Evolutionary conservation across 345 rosid genomes (phyloP).

Genomic region (Populus euphratica): DNA sequence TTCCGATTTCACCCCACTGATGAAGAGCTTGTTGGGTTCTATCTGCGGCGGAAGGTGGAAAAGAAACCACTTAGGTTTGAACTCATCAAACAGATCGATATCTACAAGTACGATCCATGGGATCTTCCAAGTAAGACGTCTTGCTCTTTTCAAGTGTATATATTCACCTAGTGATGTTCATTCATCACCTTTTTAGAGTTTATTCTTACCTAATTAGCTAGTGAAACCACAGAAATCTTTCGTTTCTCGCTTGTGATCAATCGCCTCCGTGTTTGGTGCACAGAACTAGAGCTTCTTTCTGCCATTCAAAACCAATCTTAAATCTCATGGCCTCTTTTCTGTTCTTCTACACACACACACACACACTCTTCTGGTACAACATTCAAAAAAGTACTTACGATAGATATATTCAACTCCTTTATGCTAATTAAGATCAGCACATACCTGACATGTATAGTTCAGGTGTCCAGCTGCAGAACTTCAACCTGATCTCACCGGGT

Average conservation of each 20-base stretch:
- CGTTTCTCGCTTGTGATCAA: neutral
- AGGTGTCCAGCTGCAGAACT: neutral
- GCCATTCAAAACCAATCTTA: neutral
- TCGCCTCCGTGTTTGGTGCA: neutral
- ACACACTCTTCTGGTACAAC: too few relatives aligned
- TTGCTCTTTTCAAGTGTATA: neutral
- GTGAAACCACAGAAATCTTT: neutral
- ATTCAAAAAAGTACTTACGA: too few relatives aligned
- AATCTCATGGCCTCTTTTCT: too few relatives aligned
- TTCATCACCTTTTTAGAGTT: neutral
- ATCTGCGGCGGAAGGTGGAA: neutral
- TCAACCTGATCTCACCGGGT: neutral
- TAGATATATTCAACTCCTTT: too few relatives aligned
- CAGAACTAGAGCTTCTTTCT: neutral
- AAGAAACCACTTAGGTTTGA: neutral
- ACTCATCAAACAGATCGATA: neutral
- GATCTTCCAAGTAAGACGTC: neutral
- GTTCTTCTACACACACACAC: neutral
- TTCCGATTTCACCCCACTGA: constrained; percentile 1
- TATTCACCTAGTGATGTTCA: neutral
- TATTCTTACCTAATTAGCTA: neutral
- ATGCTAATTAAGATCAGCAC: too few relatives aligned
- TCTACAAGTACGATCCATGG: constrained; percentile 1
- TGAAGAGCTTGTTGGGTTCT: constrained; percentile 1
- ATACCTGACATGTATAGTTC: neutral